Conservation (phyloP, 148 eudicot genomes). For the Persicaria maculosa region DNA sequence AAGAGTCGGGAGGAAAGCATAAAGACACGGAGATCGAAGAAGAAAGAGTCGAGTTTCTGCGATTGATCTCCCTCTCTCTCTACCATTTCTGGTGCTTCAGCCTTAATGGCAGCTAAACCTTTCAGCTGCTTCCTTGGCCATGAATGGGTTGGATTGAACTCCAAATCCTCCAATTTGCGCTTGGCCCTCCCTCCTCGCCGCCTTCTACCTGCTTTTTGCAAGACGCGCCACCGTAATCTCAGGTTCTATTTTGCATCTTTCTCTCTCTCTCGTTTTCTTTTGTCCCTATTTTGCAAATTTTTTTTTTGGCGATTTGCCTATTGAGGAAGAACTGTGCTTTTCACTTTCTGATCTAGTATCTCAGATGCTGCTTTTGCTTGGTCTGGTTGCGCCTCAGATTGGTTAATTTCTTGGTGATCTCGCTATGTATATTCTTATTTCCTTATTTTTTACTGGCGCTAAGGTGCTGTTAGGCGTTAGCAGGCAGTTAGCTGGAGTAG, state of each 20-base stretch:
- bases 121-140: conserved; percentile 31
- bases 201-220: conserved; percentile 33
- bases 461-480: not conserved
- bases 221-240: conserved; percentile 40
- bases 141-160: conserved; percentile 23
- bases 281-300: not conserved
- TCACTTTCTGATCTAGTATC: too few species aligned
- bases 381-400: not conserved
- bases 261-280: not conserved
- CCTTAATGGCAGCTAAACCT: conserved; percentile 38
- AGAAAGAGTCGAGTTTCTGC: not conserved
- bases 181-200: conserved; percentile 23
- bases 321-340: not conserved
- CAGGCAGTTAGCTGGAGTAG: too few species aligned
- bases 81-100: too few species aligned
- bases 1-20: not conserved
- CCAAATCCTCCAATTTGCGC: conserved; percentile 15
- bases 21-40: not conserved
- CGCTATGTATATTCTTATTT: not conserved
- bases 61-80: not conserved
- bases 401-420: not conserved
- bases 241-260: conserved; percentile 25
- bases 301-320: too few species aligned
- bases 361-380: not conserved
- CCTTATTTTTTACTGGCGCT: not conserved